Conservation (phyloP, 2,329 filamentous ascomycete species). For the Aspergillus sp. region DNA sequence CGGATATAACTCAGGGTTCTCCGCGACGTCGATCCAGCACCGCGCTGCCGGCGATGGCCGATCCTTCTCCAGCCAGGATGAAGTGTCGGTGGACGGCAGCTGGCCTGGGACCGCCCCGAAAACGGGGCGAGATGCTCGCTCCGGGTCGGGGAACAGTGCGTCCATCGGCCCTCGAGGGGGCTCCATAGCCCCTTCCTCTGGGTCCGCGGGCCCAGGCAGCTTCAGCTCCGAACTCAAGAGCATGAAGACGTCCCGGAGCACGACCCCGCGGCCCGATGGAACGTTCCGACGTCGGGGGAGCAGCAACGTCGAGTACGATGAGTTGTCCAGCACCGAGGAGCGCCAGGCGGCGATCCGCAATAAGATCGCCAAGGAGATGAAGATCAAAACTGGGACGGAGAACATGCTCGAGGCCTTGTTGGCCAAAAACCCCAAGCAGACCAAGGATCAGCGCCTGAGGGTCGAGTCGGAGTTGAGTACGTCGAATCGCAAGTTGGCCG, state of each 20-base stretch:
- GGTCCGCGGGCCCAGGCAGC: conserved; percentile 71
- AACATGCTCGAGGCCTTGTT: conserved; percentile 96
- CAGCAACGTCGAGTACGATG: conserved; percentile 61
- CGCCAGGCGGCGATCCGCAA: conserved; percentile 75
- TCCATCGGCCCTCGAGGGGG: conserved; percentile 64
- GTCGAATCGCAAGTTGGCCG: conserved; percentile 70
- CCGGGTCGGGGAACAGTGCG: conserved; percentile 57
- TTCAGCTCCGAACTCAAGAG: conserved; percentile 86
- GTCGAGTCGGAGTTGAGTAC: conserved; percentile 88
- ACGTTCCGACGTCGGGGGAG: conserved; percentile 48
- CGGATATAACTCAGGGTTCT: conserved; percentile 42
- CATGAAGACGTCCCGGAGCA: conserved; percentile 61
- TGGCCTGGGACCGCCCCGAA: conserved; percentile 35
- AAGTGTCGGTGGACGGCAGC: conserved; percentile 37
- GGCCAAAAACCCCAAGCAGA: conserved; percentile 92
- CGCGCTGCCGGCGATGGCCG: conserved; percentile 37
- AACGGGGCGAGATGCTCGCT: conserved; percentile 44
- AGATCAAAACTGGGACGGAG: conserved; percentile 96
- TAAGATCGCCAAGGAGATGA: conserved; percentile 88
- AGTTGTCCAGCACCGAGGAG: conserved; percentile 64
- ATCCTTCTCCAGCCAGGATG: conserved; percentile 40
- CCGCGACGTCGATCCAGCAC: conserved; percentile 42
- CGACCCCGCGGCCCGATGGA: conserved; percentile 57
- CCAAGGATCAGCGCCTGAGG: conserved; percentile 75
- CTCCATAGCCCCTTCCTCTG: conserved; percentile 68